Conservation (phyloP, 768 basidiomycete species). For the Pisolithus marmoratus region DNA sequence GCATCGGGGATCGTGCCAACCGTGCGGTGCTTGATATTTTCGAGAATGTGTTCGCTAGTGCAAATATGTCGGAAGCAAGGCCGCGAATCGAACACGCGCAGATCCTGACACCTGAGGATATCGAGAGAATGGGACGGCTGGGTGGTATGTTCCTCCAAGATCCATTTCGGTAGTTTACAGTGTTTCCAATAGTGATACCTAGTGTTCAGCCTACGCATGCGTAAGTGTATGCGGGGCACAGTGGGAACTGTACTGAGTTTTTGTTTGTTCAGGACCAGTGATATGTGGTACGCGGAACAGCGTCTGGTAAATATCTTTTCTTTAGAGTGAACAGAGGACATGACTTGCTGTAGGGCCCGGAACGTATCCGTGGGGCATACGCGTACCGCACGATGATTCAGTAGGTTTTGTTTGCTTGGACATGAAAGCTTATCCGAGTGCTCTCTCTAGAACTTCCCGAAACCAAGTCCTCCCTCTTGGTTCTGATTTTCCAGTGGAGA, state of each 20-base stretch:
- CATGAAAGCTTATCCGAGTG: not conserved
- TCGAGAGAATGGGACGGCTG: conserved; percentile 61
- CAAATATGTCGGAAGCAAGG: conserved; percentile 39
- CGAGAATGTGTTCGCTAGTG: conserved; percentile 48
- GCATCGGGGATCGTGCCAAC: conserved; percentile 87
- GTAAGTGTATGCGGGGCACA: conserved; percentile 35
- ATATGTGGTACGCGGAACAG: conserved; percentile 88
- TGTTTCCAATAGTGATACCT: conserved; percentile 60
- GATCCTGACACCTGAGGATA: conserved; percentile 67
- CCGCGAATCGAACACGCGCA: conserved; percentile 93
- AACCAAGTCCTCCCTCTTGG: conserved; percentile 69
- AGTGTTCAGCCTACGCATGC: conserved; percentile 94
- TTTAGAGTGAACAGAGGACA: not conserved
- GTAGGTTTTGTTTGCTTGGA: conserved; percentile 33
- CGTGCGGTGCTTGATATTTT: conserved; percentile 78
- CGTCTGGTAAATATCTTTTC: conserved; percentile 48
- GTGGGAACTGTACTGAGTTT: not conserved
- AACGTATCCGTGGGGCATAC: conserved; percentile 83
- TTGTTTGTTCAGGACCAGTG: conserved; percentile 55
- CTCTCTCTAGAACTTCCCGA: conserved; percentile 39
- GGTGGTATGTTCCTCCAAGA: conserved; percentile 37
- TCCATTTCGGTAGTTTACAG: not conserved
- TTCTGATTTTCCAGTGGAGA: conserved; percentile 92
- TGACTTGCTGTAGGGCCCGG: conserved; percentile 51
- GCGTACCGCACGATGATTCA: conserved; percentile 76